Evolutionary conservation across 2,329 filamentous ascomycete genomes (phyloP), one percentile per base, ranked within the genome.

Genomic region (Neofusicoccum umdonicola): DNA sequence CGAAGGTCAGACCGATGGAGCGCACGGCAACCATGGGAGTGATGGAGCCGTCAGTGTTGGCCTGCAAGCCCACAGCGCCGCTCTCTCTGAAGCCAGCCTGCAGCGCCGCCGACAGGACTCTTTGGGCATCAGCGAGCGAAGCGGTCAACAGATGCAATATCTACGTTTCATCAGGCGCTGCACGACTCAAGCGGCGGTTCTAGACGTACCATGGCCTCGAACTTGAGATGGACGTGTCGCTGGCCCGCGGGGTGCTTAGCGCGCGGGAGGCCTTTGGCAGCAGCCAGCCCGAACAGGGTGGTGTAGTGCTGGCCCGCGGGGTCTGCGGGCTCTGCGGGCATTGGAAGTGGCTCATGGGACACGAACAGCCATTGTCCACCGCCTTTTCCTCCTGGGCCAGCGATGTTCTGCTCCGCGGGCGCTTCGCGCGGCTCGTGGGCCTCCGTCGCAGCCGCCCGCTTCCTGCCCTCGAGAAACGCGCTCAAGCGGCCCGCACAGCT

Each of bases 11-110:
- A 0, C 93, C 93, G 76, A 91, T 90, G 4, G 91, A 93, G 17
- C 94, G 87, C 37, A 98, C 87, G 3, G 90, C 94, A 3, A 97
- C 91, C 76, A 97, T 90, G 1, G 92, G 92, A 51, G 82, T 87
- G 19, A 80, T 74, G 12, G 78, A 77, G 47, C 78, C 76, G 22
- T 76, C 69, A 31, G 74, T 71, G 5, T 70, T 67, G 11, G 74
- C 64, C 4, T 77, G 76, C 52, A 92, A 74, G 71, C 89, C 91
- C 65, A 96, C 84, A 57, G 94, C 89, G 17, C 94, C 94, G 66
- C 90, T 95, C 78, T 98, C 94, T 13, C 94, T 88, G 74, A 97
- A 97, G 0, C 94, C 94, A 3, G 92, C 90, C 70, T 88, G 86
- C 9, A 94, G 82, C 1, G 91, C 93, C 50, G 90, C 91, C 11